Evolutionary conservation across 2,329 filamentous ascomycete genomes (phyloP), one percentile per base, ranked within the genome.

Genomic region (Fonsecaea monophora): DNA sequence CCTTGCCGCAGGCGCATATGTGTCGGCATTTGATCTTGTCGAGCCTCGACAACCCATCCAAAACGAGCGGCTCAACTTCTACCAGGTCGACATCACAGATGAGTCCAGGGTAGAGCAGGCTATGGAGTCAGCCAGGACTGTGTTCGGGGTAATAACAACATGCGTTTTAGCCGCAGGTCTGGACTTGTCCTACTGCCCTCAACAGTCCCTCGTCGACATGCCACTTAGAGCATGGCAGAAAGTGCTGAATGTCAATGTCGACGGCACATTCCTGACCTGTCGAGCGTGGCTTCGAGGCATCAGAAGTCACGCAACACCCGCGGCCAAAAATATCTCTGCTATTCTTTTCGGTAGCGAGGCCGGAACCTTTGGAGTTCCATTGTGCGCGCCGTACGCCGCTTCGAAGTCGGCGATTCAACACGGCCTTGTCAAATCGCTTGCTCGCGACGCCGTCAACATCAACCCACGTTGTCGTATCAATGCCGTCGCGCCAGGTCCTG

Each of bases 271-370:
- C 60, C 67, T 82, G 38, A 82, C 80, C 1, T 79, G 78, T 18
- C 75, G 78, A 61, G 75, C 76, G 30, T 83, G 81, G 81, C 69
- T 82, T 5, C 71, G 77, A 21, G 77, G 78, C 3, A 72, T 83
- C 40, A 71, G 66, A 56, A 61, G 69, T 15, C 50, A 71, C 13
- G 66, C 63, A 53, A 72, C 60, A 12, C 1, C 45, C 18, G 53
- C 68, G 2, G 64, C 75, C 48, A 72, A 66, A 34, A 82, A 83
- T 70, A 76, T 81, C 12, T 75, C 76, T 34, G 72, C 82, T 45
- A 75, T 83, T 25, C 77, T 84, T 38, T 78, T 84, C 60, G 82
- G 82, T 10, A 80, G 77, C 60, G 81, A 83, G 71, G 78, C 78
- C 56, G 81, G 81, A 1, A 73, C 75, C 56, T 82, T 82, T 69